Base-by-base conservation (phyloP, 73 alveolate genomes). In the Halteria grandinella region DNA sequence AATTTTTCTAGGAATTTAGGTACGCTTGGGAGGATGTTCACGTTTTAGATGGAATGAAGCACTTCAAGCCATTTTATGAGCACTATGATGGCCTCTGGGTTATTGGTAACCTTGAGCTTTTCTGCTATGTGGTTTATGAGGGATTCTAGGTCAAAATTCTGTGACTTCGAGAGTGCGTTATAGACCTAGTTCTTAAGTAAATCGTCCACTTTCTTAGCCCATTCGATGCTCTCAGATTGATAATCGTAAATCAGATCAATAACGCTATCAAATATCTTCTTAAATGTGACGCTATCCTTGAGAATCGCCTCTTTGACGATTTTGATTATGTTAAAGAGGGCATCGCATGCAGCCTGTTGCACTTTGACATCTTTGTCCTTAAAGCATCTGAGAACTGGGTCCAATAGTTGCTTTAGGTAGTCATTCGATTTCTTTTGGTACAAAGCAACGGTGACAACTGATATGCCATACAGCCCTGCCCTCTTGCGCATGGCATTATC, bases 201-300 rank as follows among this genome's bases (percentile, higher is more conserved):
- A 32, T 83, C 92, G 25, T 73, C 92, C 10, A 83, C 78, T 43
- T 83, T 83, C 45, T 55, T 73, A 11, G 87, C 92, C 92, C 92
- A 83, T 15, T 83, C 92, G 59, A 62, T 83, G 51, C 72, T 78
- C 18, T 83, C 92, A 33, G 52, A 59, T 49, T 83, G 50, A 15
- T 57, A 72, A 37, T 73, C 79, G 15, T 79, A 32, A 6, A 62
- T 81, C 37, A 77, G 43, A 44, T 77, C 84, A 7, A 83, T 74
- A 1, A 83, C 34, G 43, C 51, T 70, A 47, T 83, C 92, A 49
- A 83, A 83, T 1, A 78, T 69, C 41, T 49, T 33, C 5, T 39
- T 39, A 11, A 39, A 10, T 39, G 10, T 57, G 45, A 78, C 48
- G 73, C 74, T 83, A 44, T 83, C 87, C 45, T 39, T 27, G 17